Base-by-base conservation (phyloP, 805 yeast genomes). In the Candida sanyiensis region DNA sequence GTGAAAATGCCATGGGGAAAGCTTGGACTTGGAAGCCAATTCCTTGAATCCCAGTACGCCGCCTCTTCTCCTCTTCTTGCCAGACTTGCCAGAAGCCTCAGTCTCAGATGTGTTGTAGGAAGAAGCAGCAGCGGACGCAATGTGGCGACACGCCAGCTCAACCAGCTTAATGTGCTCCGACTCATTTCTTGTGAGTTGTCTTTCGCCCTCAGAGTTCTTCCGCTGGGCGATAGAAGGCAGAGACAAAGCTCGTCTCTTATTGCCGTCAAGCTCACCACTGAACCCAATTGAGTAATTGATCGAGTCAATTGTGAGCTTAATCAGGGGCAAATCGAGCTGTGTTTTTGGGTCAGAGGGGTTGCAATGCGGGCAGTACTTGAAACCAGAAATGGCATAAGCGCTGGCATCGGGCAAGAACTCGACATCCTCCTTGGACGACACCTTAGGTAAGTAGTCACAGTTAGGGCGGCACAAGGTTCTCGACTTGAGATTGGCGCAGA, bases 1-100 rank as follows among this genome's bases (percentile, higher is more conserved):
- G 66, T 87, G 96, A 61, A 87, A 87, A 61, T 87, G 96, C 95
- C 95, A 87, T 19, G 95, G 93, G 9, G 86, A 75, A 43, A 87
- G 70, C 48, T 82, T 82, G 8, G 88, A 80, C 55, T 86, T 83
- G 16, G 85, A 79, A 7, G 95, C 96, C 54, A 87, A 69, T 57
- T 87, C 95, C 58, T 85, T 83, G 65, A 87, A 87, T 0, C 89
- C 90, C 33, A 82, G 62, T 9, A 81, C 85, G 29, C 87, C 88
- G 15, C 90, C 90, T 59, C 86, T 69, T 66, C 83, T 74, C 56
- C 74, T 70, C 57, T 70, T 70, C 58, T 69, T 69, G 36, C 44
- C 43, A 39, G 28, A 18, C 21, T 33, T 33, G 16, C 39, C 23
- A 26, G 33, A 16, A 21, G 19, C 21, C 38, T 27, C 21, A 2